Evolutionary conservation across 106 monocot genomes (phyloP).

Genomic region (Dioscorea zingiberensis): DNA sequence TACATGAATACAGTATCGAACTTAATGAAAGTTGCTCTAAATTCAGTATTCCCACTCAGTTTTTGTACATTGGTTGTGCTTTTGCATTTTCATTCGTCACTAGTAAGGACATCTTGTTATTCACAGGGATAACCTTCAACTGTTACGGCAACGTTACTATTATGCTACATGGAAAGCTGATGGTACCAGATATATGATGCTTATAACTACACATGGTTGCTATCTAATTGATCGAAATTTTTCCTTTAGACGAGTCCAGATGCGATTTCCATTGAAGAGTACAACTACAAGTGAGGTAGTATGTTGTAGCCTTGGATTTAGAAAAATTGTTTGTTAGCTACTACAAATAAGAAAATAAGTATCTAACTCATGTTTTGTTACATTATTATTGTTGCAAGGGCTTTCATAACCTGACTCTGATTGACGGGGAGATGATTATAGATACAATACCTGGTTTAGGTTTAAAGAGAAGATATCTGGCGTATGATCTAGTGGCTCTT

Average conservation of each 20-base stretch:
- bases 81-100: too few species aligned
- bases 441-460: conserved; percentile 64
- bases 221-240: conserved; percentile 94
- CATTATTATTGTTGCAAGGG: conserved; percentile 34
- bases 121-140: conserved; percentile 86
- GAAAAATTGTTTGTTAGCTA: background rate
- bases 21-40: too few species aligned
- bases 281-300: conserved; percentile 35
- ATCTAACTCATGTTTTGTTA: background rate
- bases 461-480: conserved; percentile 84
- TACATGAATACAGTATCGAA: too few species aligned
- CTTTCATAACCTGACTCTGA: conserved; percentile 69
- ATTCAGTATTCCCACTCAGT: too few species aligned
- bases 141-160: conserved; percentile 88
- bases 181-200: conserved; percentile 99
- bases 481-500: conserved; percentile 88
- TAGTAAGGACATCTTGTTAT: background rate
- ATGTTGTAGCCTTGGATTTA: conserved; percentile 4
- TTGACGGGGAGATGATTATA: conserved; percentile 99
- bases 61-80: too few species aligned
- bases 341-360: background rate
- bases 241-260: conserved; percentile 84
- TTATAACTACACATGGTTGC: conserved; percentile 73
- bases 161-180: conserved; percentile 99
- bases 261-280: conserved; percentile 76